Evolutionary conservation across 257 asterid species (phyloP), one percentile per base, ranked within the genome.

Genomic region (Cordia subcordata): DNA sequence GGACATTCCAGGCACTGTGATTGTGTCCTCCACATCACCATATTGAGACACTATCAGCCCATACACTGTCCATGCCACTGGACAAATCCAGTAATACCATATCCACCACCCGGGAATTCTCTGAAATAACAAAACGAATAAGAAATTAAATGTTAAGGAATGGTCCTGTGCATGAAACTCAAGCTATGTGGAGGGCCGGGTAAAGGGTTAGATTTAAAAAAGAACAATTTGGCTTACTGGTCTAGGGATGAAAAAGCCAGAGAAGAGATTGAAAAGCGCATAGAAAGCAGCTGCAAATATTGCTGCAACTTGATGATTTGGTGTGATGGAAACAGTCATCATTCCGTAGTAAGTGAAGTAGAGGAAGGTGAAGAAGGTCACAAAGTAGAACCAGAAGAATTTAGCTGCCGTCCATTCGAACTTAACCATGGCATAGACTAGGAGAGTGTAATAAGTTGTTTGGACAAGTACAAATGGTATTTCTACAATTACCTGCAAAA

Each of bases 71-170:
- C 95, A 86, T 8, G 95, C 95, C 68, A 84, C 84, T 0, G 95
- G 95, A 62, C 94, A 86, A 49, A 86, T 68, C 90, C 92, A 86
- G 72, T 84, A 84, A 62, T 86, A 86, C 95, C 95, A 86, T 61
- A 82, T 50, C 94, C 95, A 86, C 95, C 95, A 86, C 68, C 67
- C 79, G 3, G 95, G 92, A 64, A 86, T 86, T 71, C 72, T 69
- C 95, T 86, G 81, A 65, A 68, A 15, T 37, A 3, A 27, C 2
- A 4, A 20, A 20, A 18, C 1, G 17, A 51, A 50, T 1, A 52
- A 9, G 15, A 42, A 42, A 8, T 42, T 42, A 42, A 42, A 42
- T 11, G 10, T 11, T 55, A 14, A 65, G 10, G 40, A 10, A 49
- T 1, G 15, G 18, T 1, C 13, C 11, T 1, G 27, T 50, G 14